Conservation (phyloP, 768 basidiomycete species). For the Boletus huronensis region DNA sequence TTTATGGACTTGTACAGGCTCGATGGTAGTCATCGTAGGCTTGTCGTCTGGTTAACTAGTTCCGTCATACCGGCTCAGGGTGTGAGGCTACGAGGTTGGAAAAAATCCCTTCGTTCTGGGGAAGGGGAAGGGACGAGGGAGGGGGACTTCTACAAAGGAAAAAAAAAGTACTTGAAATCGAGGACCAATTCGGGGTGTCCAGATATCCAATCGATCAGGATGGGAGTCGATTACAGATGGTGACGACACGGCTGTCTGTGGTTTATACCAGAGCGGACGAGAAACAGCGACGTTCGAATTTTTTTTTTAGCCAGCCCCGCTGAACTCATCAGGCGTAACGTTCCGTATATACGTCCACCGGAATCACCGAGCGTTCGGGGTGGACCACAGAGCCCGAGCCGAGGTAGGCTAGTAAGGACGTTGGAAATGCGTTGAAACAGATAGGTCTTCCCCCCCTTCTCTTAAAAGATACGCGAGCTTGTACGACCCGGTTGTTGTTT, state of each 20-base stretch:
- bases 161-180: too few species aligned
- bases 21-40: too few species aligned
- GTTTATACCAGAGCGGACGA: neutral
- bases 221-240: too few species aligned
- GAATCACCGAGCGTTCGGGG: neutral
- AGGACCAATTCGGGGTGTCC: too few species aligned
- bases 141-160: too few species aligned
- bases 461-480: neutral
- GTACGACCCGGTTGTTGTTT: neutral
- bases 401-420: neutral
- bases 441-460: neutral
- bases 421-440: neutral
- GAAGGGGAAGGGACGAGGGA: too few species aligned
- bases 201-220: neutral
- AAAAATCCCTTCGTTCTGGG: too few species aligned
- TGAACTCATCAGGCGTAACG: neutral
- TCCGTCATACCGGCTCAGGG: too few species aligned
- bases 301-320: neutral
- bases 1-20: too few species aligned
- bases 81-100: too few species aligned
- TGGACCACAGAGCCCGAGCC: neutral
- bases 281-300: neutral
- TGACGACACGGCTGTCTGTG: neutral
- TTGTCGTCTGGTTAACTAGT: too few species aligned
- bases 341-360: neutral